These are phyloP conservation scores for Arthrobotrys entomopaga DNA, from an alignment of 2,329 filamentous ascomycete genomes.

Conservation along the genomic window DNA sequence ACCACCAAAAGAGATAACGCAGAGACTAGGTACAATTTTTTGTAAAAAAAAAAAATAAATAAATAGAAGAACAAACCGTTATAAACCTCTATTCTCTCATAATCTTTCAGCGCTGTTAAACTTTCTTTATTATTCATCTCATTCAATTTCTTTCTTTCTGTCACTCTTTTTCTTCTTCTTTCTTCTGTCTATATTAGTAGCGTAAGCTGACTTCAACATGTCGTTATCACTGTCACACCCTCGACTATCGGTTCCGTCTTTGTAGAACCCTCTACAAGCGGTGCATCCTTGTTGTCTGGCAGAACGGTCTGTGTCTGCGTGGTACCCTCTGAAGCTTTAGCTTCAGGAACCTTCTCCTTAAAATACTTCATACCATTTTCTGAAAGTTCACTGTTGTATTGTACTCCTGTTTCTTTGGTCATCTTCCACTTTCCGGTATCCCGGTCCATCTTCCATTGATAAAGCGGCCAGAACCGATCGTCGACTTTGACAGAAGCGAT, in stretches of 20 bases:
- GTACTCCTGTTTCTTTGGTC: conserved; percentile 49
- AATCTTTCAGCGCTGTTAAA: no score
- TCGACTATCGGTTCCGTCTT: not conserved
- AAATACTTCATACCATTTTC: conserved; percentile 39
- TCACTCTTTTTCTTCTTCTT: not conserved
- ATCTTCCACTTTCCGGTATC: conserved; percentile 53
- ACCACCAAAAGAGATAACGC: no score
- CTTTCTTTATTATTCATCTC: no score
- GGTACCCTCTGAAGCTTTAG: not conserved
- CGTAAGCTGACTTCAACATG: not conserved
- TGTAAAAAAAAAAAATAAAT: not conserved
- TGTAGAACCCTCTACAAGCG: not conserved
- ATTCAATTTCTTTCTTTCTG: no score
- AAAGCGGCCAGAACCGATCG: conserved; percentile 58
- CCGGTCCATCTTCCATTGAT: conserved; percentile 45
- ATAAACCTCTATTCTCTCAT: no score
- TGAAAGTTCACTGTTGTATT: conserved; percentile 35
- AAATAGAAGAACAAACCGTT: no score
- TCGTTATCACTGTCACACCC: not conserved
- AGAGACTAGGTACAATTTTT: no score
- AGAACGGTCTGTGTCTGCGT: conserved; percentile 4
- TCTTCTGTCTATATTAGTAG: not conserved
- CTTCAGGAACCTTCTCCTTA: conserved; percentile 24
- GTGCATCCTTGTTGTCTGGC: conserved; percentile 10
- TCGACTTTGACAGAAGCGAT: conserved; percentile 59